A percentile compares a stretch with the other conserved stretches of the same genome.
Evolutionary conservation across 371 early-diverging fungal genomes (phyloP).

Genomic region (Smittium culicis): DNA sequence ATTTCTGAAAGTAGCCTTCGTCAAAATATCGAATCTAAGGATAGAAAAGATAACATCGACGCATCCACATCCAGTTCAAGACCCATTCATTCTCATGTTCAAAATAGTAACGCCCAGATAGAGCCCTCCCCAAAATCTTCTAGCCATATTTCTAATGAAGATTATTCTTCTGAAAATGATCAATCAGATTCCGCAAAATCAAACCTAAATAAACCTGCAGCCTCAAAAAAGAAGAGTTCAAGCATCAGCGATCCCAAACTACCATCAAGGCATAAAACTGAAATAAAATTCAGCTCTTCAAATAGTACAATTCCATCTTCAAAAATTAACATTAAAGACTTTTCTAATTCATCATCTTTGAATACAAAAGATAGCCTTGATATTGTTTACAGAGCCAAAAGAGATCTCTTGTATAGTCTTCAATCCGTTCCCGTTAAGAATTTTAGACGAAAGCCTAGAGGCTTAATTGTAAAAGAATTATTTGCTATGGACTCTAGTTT

Average conservation of each 20-base stretch:
- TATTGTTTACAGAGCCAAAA: not conserved
- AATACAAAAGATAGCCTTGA: not conserved
- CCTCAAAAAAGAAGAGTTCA: not conserved
- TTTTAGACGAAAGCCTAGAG: slow-evolving; percentile 11
- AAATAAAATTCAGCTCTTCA: not conserved
- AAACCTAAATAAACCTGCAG: not conserved
- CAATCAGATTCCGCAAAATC: not conserved
- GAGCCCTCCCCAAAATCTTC: not conserved
- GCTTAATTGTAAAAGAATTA: slow-evolving; percentile 7
- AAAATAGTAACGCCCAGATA: no score
- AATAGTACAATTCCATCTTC: not conserved
- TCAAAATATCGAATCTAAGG: not conserved
- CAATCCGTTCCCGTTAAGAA: not conserved
- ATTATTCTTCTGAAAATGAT: not conserved
- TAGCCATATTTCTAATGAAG: not conserved
- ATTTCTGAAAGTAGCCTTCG: not conserved
- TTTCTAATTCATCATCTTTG: not conserved
- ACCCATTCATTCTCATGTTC: no score
- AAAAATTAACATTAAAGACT: not conserved
- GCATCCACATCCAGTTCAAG: not conserved
- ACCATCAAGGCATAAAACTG: not conserved
- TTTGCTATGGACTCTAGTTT: not conserved
- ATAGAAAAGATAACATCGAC: not conserved
- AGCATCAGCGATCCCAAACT: not conserved
- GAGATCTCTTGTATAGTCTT: slow-evolving; percentile 1